Base-by-base conservation (phyloP, 768 basidiomycete species). In the Leccinum barrowsii region DNA sequence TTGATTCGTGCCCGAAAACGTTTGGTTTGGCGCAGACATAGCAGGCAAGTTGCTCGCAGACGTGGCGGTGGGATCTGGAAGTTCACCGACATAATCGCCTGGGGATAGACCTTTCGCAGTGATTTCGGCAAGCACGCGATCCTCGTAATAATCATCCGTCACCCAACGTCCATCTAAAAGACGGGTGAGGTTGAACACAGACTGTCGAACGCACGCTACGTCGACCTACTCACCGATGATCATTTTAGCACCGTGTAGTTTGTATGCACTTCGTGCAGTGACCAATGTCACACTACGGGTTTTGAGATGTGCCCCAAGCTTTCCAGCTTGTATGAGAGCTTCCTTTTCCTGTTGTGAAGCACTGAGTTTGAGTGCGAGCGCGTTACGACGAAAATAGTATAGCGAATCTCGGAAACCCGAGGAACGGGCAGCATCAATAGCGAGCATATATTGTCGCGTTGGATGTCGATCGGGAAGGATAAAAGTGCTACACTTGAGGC, bases 361-460 rank as follows among this genome's bases (percentile, higher is more conserved):
- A 62, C 88, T 89, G 59, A 97, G 82, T 73, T 98, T 98, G 78
- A 94, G 80, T 15, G 96, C 89, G 28, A 93, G 85, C 0, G 85
- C 85, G 62, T 96, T 97, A 6, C 94, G 84, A 3, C 97, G 89
- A 75, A 98, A 95, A 74, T 98, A 98, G 74, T 98, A 97, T n/a
- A 98, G 77, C 8, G 97, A 98, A 73, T 98, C 97, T 50, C 94
- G 85, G 75, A 94, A 98, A 4, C 97, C 97, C 19, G 93, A 95
- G 8, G 92, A 92, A 26, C 96, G 86, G 1, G 97, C 97, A 3
- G 94, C 96, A 68, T 99, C 97, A 58, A 99, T 98, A 21, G 96
- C 94, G 44, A 98, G 89, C 84, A 97, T 91, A 75, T 97, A 99
- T 59, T 85, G 80, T 48, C 89, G 82, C 26, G 90, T 82, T 8